Evolutionary conservation across 768 basidiomycete genomes (phyloP), one percentile per base, ranked within the genome.

Genomic region (Hericium coralloides): DNA sequence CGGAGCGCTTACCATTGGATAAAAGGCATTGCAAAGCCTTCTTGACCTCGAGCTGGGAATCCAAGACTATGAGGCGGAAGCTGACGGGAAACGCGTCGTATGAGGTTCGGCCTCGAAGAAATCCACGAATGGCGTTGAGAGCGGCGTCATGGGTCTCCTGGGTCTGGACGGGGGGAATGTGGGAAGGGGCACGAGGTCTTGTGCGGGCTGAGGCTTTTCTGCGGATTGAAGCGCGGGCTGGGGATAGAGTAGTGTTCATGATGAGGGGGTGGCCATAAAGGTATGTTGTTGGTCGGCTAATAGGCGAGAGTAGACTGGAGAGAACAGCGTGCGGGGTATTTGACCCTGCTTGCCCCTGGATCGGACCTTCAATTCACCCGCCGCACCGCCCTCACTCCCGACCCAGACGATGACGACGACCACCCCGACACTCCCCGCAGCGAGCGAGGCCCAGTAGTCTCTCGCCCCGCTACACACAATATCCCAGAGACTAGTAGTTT

Each of bases 81-180:
- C 85, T 89, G 74, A 98, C 92, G 23, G 97, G 97, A 65, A 99
- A 95, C 36, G 95, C 93, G 71, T 98, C 95, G 74, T 98, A 99
- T 62, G 86, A 85, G 17, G 85, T 89, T 66, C 91, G 83, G 57
- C 86, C 81, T 65, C 83, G 88, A 73, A 98, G 84, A 72, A 93
- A 91, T 53, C 72, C 72, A 53, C 95, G 80, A 66, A 99, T 93
- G 55, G 79, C 73, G 57, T 74, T 67, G 57, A 92, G 69, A 23
- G 88, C 87, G 5, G 77, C 73, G 58, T 90, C 81, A 67, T 92
- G 89, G n/a, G 76, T 70, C 45, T 89, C 88, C 58, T 69, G 74
- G 0, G 74, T 70, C 58, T 78, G 76, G 37, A 69, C 50, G 1
- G 79, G 80, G 0, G 80, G 79, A 0, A 85, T 65, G 72, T 87